phyloP scores from a whole-genome alignment of 177 flowering plant species.

The Vitis hybrid region DNA sequence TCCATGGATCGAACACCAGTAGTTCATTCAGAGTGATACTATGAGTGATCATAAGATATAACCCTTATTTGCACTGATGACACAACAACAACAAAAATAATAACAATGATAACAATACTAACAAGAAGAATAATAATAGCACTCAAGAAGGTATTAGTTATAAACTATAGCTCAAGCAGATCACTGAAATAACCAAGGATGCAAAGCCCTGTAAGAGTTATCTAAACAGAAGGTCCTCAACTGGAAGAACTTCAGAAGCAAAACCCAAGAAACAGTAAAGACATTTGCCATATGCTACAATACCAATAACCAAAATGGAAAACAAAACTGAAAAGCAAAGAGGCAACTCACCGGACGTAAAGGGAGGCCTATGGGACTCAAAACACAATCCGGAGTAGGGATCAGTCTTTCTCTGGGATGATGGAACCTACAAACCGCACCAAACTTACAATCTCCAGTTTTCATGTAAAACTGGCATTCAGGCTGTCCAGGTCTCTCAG shows the following conservation, averaged over 20 bases:
- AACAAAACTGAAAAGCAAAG: not conserved
- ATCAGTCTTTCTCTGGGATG: slow-evolving; percentile 88
- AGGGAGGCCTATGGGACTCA: slow-evolving; percentile 94
- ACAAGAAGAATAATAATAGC: too few species aligned
- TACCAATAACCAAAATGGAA: not conserved
- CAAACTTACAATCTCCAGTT: slow-evolving; percentile 98
- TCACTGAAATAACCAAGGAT: not conserved
- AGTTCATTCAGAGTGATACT: not conserved
- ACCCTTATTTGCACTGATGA: too few species aligned
- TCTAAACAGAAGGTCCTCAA: not conserved
- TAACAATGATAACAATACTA: too few species aligned
- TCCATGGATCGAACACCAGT: not conserved
- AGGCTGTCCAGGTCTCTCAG: slow-evolving; percentile 97
- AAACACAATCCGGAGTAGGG: slow-evolving; percentile 84
- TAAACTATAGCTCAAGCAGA: not conserved
- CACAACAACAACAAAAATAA: too few species aligned
- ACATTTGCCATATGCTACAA: not conserved
- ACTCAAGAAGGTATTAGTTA: not conserved
- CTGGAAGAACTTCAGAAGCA: not conserved
- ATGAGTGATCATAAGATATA: not conserved
- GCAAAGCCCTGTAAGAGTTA: not conserved
- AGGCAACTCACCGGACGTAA: slow-evolving; percentile 75
- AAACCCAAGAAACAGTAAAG: not conserved
- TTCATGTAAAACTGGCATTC: slow-evolving; percentile 99
- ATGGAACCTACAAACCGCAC: slow-evolving; percentile 90